A percentile compares a stretch with the other conserved stretches of the same genome.
These are phyloP conservation scores for Penicillium sclerotigenum DNA, from an alignment of 2,329 filamentous ascomycete genomes.

Conservation along the genomic window DNA sequence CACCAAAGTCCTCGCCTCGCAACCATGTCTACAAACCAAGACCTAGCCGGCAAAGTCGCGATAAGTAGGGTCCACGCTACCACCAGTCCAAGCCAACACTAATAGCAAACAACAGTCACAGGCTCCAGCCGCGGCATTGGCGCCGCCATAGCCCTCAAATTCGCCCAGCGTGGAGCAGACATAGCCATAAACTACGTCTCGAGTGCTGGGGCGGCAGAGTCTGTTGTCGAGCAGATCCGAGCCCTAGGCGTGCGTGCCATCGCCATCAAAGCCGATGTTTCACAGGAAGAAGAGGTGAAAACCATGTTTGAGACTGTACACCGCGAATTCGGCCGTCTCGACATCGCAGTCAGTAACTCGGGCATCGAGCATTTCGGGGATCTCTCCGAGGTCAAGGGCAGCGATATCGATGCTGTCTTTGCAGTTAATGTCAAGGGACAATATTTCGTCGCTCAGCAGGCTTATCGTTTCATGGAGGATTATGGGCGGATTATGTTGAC, in stretches of 20 bases:
- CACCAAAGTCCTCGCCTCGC: not conserved
- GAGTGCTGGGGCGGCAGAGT: constrained; percentile 12
- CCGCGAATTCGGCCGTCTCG: constrained; percentile 16
- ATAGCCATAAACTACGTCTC: constrained; percentile 20
- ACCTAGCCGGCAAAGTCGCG: constrained; percentile 21
- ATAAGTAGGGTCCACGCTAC: constrained; percentile 8
- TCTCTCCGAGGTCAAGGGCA: constrained; percentile 11
- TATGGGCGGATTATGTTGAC: constrained; percentile 22
- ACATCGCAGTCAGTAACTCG: constrained; percentile 24
- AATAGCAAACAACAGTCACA: constrained; percentile 12
- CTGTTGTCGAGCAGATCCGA: constrained; percentile 12
- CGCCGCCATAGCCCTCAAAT: constrained; percentile 20
- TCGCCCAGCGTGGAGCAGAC: constrained; percentile 18
- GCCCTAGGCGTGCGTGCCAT: constrained; percentile 13
- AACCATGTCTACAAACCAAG: constrained; percentile 16
- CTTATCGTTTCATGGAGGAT: constrained; percentile 20
- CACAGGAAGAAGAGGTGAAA: constrained; percentile 14
- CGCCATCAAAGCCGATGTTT: constrained; percentile 21
- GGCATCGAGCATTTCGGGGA: constrained; percentile 22
- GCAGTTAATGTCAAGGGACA: constrained; percentile 24
- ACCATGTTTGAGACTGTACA: constrained; percentile 17
- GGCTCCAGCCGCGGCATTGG: constrained; percentile 25
- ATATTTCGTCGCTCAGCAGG: constrained; percentile 24
- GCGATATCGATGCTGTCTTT: constrained; percentile 22
- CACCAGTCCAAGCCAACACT: not conserved